These are phyloP conservation scores for Micromonas commoda DNA, from an alignment of 139 green algal species.

Conservation along the genomic window DNA sequence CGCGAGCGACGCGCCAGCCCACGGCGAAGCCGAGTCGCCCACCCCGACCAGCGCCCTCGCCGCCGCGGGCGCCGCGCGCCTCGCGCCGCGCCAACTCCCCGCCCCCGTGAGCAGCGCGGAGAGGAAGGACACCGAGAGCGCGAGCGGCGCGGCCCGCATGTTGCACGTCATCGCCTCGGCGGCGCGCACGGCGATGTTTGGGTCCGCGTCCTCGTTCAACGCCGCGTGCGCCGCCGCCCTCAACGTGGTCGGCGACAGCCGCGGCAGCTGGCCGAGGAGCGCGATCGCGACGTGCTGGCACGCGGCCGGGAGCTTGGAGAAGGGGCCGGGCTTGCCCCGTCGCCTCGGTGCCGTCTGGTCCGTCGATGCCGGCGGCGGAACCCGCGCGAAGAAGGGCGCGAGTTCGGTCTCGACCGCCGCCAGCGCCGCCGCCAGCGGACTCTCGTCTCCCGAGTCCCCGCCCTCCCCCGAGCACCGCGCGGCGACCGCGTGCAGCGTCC, in stretches of 20 bases:
- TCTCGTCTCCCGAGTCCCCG: neutral
- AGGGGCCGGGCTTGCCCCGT: neutral
- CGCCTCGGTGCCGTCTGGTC: neutral
- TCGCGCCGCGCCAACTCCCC: neutral
- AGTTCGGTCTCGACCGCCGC: neutral
- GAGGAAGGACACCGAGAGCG: constrained; percentile 9
- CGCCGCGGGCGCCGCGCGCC: too few species aligned
- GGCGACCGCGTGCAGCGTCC: neutral
- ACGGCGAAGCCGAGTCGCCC: neutral
- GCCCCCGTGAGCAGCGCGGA: neutral
- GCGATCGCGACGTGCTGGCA: neutral
- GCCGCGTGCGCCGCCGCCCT: neutral
- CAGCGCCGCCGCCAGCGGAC: neutral
- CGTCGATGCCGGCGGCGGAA: neutral
- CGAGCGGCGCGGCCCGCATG: neutral
- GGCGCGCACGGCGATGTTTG: neutral
- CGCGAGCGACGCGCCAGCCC: neutral
- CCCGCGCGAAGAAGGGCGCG: neutral
- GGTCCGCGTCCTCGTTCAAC: neutral
- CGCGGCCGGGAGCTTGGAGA: neutral
- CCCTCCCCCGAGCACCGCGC: neutral
- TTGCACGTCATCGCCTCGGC: neutral
- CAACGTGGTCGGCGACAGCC: neutral
- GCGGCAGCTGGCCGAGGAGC: neutral
- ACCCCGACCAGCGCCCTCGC: neutral